Base-by-base conservation (phyloP, 2,329 filamentous ascomycete genomes). In the Metarhizium album region DNA sequence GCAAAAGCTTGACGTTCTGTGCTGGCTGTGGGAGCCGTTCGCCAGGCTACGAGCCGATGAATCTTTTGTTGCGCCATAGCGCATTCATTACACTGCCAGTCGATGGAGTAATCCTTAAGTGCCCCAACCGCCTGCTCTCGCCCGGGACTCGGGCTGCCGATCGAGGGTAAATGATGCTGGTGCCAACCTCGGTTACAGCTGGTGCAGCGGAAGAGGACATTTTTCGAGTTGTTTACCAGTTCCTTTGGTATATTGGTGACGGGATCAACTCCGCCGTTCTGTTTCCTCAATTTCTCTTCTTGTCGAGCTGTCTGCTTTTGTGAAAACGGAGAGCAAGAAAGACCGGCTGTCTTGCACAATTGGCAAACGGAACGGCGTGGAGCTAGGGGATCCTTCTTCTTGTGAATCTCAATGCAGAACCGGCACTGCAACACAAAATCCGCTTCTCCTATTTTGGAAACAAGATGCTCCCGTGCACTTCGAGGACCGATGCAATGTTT, bases 371-470 rank as follows among this genome's bases (percentile, higher is more conserved):
- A 81, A 45, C 89, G 76, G 53, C 82, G 76, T 0, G 93, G 90
- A 1, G 84, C 82, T 18, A 72, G 75, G 0, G 60, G 55, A 56
- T 96, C 88, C 60, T 86, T 90, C 62, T 82, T 82, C 54, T 73
- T 71, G 45, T 82, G 76, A 20, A 76, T 62, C 3, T 84, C 84
- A 54, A 97, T 77, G 64, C 93, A 98, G 51, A 83, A 86, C 57
- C 83, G 84, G 69, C 93, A 98, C 64, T 98, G 93, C 38, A 98
- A 71, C 16, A 98, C 83, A 59, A 95, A 97, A 37, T 84, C 69
- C 2, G 84, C 81, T 1, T 84, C 73, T 2, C 74, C 83, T 48
- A 96, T 68, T 64, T 97, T 98, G 23, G 90, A 97, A 9, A 88
- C 88, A 35, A 93, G 71, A 64, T 97, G 93, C n/a, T 95, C 89